Conservation (phyloP, 257 asterid genomes). For the Agastache rugosa region DNA sequence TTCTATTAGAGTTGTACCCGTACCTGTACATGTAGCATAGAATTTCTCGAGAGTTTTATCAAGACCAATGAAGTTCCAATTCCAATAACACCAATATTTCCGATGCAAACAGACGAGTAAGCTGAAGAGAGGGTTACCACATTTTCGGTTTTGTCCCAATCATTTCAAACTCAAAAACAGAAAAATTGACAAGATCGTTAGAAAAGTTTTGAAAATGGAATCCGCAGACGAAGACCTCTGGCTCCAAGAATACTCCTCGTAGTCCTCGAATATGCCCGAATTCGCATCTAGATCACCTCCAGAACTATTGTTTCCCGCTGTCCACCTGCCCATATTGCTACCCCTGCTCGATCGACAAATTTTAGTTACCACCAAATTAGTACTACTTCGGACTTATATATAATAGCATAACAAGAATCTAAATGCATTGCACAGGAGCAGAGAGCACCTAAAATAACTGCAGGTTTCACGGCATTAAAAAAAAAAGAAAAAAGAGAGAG, state of each 20-base stretch:
- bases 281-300: slow-evolving; percentile 47
- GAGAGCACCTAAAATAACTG: no score
- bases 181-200: slow-evolving; percentile 38
- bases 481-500: no score
- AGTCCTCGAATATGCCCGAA: slow-evolving; percentile 58
- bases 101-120: slow-evolving; percentile 32
- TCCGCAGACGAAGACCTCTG: slow-evolving; percentile 8
- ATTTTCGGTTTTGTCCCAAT: slow-evolving; percentile 28
- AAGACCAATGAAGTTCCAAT: slow-evolving; percentile 29
- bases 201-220: slow-evolving; percentile 27
- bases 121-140: slow-evolving; percentile 35
- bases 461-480: no score
- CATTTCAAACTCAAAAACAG: slow-evolving; percentile 36
- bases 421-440: no score
- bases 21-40: no score
- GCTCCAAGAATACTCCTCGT: slow-evolving; percentile 56
- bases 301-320: slow-evolving; percentile 44
- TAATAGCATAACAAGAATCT: no score
- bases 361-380: background rate
- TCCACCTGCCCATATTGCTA: slow-evolving; percentile 67
- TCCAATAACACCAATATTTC: slow-evolving; percentile 32
- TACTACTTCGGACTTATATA: no score
- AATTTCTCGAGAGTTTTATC: background rate
- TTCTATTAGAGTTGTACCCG: no score
- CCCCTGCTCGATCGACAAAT: slow-evolving; percentile 45